These are phyloP conservation scores for Ambrosiella cleistominuta DNA, from an alignment of 2,329 filamentous ascomycete genomes.

Conservation along the genomic window DNA sequence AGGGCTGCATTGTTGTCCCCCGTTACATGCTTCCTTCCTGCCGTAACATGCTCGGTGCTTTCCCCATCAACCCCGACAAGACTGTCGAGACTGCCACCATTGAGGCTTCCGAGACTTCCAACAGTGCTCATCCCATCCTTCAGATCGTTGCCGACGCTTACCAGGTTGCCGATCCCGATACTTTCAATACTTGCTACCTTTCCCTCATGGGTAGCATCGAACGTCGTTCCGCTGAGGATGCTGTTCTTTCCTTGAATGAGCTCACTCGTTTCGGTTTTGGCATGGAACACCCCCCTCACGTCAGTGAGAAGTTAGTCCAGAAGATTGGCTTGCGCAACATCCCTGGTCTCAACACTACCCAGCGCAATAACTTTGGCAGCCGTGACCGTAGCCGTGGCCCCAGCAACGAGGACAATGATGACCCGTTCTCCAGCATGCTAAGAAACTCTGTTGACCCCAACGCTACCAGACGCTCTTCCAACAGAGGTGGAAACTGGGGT, in stretches of 20 bases:
- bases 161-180: conserved; percentile 19
- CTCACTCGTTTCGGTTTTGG: conserved; percentile 35
- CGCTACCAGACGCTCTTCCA: background rate
- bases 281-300: conserved; percentile 28
- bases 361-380: too few species aligned
- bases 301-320: too few species aligned
- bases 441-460: conserved; percentile 8
- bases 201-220: conserved; percentile 37
- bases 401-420: background rate
- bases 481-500: conserved; percentile 11
- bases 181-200: conserved; percentile 30
- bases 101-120: conserved; percentile 7
- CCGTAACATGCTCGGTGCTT: conserved; percentile 32
- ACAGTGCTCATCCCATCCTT: conserved; percentile 21
- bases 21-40: conserved; percentile 33
- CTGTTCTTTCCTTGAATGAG: conserved; percentile 35
- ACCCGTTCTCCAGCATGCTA: conserved; percentile 10
- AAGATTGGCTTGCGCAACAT: too few species aligned
- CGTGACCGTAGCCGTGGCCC: too few species aligned
- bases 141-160: conserved; percentile 19
- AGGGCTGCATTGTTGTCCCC: conserved; percentile 50
- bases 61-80: conserved; percentile 42
- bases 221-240: conserved; percentile 21
- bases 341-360: too few species aligned
- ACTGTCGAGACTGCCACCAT: conserved; percentile 30